These are phyloP conservation scores for Schoenoplectus triqueter DNA, from an alignment of 202 grass and related monocot genomes.

Conservation along the genomic window DNA sequence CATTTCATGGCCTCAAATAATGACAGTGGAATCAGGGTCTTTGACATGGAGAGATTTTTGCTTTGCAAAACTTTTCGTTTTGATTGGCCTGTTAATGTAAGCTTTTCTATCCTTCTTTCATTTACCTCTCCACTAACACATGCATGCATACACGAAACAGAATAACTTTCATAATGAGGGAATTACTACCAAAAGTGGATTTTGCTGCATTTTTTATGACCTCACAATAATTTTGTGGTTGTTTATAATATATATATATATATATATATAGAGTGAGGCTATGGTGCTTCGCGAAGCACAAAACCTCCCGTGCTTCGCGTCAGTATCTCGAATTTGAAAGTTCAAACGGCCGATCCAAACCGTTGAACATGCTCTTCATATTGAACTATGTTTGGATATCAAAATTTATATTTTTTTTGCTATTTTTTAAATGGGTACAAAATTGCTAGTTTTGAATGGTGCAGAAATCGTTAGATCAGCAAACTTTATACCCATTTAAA, in stretches of 20 bases:
- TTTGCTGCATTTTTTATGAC: not conserved
- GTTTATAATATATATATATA: not conserved
- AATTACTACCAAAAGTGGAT: conserved; percentile 8
- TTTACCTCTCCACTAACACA: not conserved
- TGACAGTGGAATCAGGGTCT: conserved; percentile 77
- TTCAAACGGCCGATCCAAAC: too few species aligned
- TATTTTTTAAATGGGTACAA: too few species aligned
- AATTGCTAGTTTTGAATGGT: too few species aligned
- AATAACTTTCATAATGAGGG: not conserved
- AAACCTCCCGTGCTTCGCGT: too few species aligned
- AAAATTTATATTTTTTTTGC: too few species aligned
- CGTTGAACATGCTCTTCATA: too few species aligned
- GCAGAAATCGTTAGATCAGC: too few species aligned
- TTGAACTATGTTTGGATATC: too few species aligned
- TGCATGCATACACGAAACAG: not conserved
- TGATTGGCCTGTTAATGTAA: conserved; percentile 75
- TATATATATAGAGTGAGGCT: too few species aligned
- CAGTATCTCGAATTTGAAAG: too few species aligned
- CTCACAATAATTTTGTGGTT: not conserved
- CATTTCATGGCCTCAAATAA: conserved; percentile 85
- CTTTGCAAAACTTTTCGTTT: conserved; percentile 74
- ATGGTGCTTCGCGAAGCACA: not conserved
- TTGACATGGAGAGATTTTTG: conserved; percentile 75
- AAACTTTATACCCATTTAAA: too few species aligned
- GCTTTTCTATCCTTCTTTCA: conserved; percentile 18